Conservation (phyloP, 2,329 filamentous ascomycete species). For the Penicillium sp. region DNA sequence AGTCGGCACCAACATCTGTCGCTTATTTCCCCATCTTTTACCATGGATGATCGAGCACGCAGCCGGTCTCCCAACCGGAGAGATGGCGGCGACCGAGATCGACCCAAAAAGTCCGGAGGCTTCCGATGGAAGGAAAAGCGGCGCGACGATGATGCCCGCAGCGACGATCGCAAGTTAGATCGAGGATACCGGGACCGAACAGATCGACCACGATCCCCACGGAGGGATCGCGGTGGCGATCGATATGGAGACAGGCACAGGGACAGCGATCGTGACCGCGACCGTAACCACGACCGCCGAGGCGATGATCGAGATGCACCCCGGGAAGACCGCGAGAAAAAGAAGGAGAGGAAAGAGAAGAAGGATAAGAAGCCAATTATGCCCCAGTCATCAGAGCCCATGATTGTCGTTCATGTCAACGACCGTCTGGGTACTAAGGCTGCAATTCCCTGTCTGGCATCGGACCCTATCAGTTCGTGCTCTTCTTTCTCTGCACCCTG, state of each 20-base stretch:
- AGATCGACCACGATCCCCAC: constrained; percentile 35
- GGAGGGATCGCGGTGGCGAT: constrained; percentile 35
- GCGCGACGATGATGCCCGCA: constrained; percentile 44
- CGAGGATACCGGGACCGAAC: constrained; percentile 48
- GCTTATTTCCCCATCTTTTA: constrained; percentile 12
- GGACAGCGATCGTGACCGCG: constrained; percentile 47
- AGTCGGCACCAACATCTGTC: constrained; percentile 18
- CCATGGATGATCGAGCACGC: constrained; percentile 37
- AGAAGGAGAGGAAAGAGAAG: constrained; percentile 40
- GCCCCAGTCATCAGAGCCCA: constrained; percentile 59
- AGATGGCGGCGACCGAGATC: constrained; percentile 33
- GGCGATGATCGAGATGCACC: constrained; percentile 26
- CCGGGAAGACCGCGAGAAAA: constrained; percentile 37
- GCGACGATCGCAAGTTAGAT: constrained; percentile 48
- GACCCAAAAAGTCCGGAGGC: constrained; percentile 40
- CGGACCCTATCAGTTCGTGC: constrained; percentile 63
- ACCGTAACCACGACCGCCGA: constrained; percentile 35
- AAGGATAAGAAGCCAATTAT: constrained; percentile 29
- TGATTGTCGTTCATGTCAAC: constrained; percentile 93
- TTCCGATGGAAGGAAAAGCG: constrained; percentile 51
- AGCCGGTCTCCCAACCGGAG: constrained; percentile 43
- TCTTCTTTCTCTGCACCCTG: background rate
- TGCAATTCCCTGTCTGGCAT: constrained; percentile 80
- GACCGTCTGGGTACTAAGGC: constrained; percentile 96
- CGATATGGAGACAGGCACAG: constrained; percentile 22